Percentiles rank a stretch among this genome's conserved stretches.
phyloP scores from a whole-genome alignment of 1,284 basidiomycete species.

The Ustilago bromivora region DNA sequence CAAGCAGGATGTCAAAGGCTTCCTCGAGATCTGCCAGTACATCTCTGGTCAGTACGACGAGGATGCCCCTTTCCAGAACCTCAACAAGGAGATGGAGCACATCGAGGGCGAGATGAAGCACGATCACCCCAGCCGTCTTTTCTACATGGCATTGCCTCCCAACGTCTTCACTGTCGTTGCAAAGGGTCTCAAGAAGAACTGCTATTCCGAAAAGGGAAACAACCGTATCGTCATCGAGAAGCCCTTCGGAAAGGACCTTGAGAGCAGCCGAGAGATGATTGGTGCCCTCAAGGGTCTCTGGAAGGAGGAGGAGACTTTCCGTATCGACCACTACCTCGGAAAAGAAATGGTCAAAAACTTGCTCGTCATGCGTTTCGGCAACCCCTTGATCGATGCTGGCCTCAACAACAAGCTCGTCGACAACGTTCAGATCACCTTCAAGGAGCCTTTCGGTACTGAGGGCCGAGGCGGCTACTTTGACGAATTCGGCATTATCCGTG shows the following conservation, averaged over 20 bases:
- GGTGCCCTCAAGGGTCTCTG: conserved; percentile 66
- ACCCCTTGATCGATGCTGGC: conserved; percentile 66
- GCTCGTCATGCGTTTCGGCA: conserved; percentile 66
- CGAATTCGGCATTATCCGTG: conserved; percentile 71
- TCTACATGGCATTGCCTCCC: conserved; percentile 69
- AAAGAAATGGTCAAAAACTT: conserved; percentile 70
- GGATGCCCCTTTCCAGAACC: conserved; percentile 62
- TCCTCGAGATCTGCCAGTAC: conserved; percentile 65
- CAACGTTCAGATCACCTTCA: conserved; percentile 70
- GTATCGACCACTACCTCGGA: conserved; percentile 69
- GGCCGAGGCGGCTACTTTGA: conserved; percentile 71
- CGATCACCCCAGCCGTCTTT: conserved; percentile 59
- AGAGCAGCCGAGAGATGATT: conserved; percentile 67
- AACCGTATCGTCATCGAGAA: conserved; percentile 69
- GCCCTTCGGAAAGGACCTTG: conserved; percentile 68
- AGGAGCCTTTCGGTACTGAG: conserved; percentile 71
- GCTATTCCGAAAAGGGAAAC: conserved; percentile 61
- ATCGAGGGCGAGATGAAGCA: conserved; percentile 52
- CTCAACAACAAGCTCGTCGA: conserved; percentile 69
- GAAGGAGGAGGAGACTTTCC: conserved; percentile 69
- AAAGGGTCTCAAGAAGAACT: conserved; percentile 64
- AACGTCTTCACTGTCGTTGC: conserved; percentile 68
- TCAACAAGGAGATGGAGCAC: conserved; percentile 61
- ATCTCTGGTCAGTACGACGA: conserved; percentile 67
- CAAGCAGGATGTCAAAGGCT: conserved; percentile 53